Conservation (phyloP, 495 filamentous ascomycete genomes). For the Hyaloscypha finlandica region DNA sequence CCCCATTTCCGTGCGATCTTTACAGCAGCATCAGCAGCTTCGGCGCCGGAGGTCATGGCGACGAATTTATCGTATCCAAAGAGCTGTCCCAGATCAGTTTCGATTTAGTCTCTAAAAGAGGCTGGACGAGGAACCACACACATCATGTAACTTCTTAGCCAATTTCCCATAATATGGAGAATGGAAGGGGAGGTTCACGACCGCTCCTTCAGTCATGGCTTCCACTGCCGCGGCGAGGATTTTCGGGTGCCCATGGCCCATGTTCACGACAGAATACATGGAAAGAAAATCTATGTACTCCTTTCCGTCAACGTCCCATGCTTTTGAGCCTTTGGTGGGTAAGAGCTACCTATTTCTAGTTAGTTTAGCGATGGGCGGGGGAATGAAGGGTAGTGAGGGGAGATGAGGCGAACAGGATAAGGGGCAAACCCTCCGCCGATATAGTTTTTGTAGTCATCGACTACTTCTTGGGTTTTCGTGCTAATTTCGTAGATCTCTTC, state of each 20-base stretch:
- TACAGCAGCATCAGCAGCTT: too few species aligned
- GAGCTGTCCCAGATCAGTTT: too few species aligned
- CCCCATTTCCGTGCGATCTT: too few species aligned
- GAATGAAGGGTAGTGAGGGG: too few species aligned
- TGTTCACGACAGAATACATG: slow-evolving; percentile 14
- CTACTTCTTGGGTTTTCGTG: neutral
- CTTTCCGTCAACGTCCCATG: slow-evolving; percentile 16
- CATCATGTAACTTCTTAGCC: too few species aligned
- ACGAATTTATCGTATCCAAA: too few species aligned
- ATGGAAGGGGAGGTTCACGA: too few species aligned
- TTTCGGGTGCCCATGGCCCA: slow-evolving; percentile 7
- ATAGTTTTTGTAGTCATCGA: neutral
- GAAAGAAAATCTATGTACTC: slow-evolving; percentile 10
- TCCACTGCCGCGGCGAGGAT: slow-evolving; percentile 1
- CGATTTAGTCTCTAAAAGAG: too few species aligned
- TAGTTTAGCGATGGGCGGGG: too few species aligned
- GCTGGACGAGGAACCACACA: too few species aligned
- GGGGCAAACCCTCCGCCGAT: neutral
- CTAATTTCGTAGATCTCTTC: neutral
- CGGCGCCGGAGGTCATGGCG: too few species aligned
- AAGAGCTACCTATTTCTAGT: neutral
- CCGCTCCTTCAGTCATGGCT: neutral
- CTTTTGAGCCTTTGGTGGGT: neutral
- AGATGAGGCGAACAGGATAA: neutral
- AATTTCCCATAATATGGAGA: too few species aligned